Percentiles rank a stretch among this genome's conserved stretches.
phyloP scores from a whole-genome alignment of 345 rosid species.

The thale cress (Arabidopsis thaliana) region DNA sequence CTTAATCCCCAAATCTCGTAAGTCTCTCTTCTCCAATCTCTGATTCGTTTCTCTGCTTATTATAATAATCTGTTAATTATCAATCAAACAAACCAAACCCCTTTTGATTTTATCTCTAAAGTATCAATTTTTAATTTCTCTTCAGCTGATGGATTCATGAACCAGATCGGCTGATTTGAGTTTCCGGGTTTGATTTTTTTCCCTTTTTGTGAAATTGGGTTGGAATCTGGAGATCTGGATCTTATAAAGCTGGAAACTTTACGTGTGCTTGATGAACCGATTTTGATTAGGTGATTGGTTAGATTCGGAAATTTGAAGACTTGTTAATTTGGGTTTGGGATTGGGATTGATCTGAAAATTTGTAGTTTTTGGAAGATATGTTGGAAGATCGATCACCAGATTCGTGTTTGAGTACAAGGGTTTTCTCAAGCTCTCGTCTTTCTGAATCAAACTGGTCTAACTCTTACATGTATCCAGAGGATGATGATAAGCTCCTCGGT shows the following conservation, averaged over 20 bases:
- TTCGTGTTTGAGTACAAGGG: conserved; percentile 59
- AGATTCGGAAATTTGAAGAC: conserved; percentile 23
- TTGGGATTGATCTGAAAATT: background rate
- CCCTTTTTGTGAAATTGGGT: conserved; percentile 22
- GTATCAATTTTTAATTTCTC: background rate
- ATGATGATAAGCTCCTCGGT: conserved; percentile 24
- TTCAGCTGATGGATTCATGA: conserved; percentile 32
- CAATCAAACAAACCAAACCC: conserved; percentile 8
- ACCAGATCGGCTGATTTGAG: conserved; percentile 52
- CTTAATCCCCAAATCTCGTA: conserved; percentile 63
- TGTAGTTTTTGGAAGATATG: conserved; percentile 52
- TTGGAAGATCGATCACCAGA: conserved; percentile 70
- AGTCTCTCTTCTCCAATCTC: conserved; percentile 48
- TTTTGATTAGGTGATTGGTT: conserved; percentile 18
- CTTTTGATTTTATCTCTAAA: background rate
- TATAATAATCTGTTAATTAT: conserved; percentile 31
- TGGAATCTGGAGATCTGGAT: conserved; percentile 56
- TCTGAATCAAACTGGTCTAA: conserved; percentile 61
- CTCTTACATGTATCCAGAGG: conserved; percentile 56
- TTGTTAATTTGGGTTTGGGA: conserved; percentile 8
- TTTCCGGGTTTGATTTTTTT: conserved; percentile 27
- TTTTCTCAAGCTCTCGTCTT: conserved; percentile 71
- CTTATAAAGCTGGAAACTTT: conserved; percentile 27
- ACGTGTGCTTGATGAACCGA: conserved; percentile 2
- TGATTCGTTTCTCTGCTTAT: conserved; percentile 1